Conservation (phyloP, 2,329 filamentous ascomycete species). For the Aurifilum marmelostoma region DNA sequence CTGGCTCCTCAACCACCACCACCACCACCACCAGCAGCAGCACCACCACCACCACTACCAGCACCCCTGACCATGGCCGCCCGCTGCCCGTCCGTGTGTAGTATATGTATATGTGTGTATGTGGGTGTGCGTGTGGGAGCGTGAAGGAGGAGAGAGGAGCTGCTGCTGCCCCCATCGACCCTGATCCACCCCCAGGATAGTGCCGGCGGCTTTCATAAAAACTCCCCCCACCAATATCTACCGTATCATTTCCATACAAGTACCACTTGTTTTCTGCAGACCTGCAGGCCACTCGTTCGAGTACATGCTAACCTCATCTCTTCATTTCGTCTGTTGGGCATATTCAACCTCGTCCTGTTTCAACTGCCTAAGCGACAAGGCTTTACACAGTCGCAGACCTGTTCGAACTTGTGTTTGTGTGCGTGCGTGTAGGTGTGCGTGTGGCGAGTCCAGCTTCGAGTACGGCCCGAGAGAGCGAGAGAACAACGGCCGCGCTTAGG, state of each 20-base stretch:
- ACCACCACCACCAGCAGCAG: too few relatives aligned
- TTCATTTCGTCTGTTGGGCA: slow-evolving; percentile 5
- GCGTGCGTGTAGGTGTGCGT: not conserved
- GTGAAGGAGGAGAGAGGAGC: too few relatives aligned
- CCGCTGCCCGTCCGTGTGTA: slow-evolving; percentile 25
- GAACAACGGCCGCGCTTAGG: slow-evolving; percentile 15
- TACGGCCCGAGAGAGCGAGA: slow-evolving; percentile 13
- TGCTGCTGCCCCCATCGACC: slow-evolving; percentile 25
- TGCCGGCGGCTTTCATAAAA: slow-evolving; percentile 54
- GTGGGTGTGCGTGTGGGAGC: too few relatives aligned
- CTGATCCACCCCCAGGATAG: slow-evolving; percentile 50
- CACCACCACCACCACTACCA: not conserved
- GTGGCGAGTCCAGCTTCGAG: slow-evolving; percentile 16
- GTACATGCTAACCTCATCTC: slow-evolving; percentile 33
- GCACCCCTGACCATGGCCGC: slow-evolving; percentile 36
- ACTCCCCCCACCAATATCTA: slow-evolving; percentile 53
- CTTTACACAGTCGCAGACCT: slow-evolving; percentile 22
- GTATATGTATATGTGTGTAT: too few relatives aligned
- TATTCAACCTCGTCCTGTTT: slow-evolving; percentile 15
- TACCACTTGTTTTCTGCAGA: slow-evolving; percentile 51
- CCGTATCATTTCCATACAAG: slow-evolving; percentile 53
- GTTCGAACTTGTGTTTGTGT: slow-evolving; percentile 3
- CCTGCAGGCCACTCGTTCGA: slow-evolving; percentile 37
- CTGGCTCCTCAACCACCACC: slow-evolving; percentile 21
- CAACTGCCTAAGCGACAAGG: slow-evolving; percentile 20